Evolutionary conservation across 441 rosid species (phyloP).

Genomic region (Hura crepitans): DNA sequence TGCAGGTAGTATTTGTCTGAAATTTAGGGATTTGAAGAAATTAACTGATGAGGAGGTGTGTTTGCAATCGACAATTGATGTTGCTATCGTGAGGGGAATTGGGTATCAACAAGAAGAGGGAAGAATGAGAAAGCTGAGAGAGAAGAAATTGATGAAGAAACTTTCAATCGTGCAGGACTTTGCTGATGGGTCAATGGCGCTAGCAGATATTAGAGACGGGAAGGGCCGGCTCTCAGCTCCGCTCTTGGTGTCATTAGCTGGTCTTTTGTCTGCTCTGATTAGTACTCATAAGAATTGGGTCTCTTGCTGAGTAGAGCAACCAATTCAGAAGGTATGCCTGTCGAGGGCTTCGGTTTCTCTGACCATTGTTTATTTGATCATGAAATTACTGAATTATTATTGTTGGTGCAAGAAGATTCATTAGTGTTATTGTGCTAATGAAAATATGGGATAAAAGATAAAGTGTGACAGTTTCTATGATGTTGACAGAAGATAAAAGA

Average conservation of each 20-base stretch:
- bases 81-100: slow-evolving; percentile 47
- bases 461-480: neutral
- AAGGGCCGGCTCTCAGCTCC: slow-evolving; percentile 61
- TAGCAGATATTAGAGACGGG: slow-evolving; percentile 70
- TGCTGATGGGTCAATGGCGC: slow-evolving; percentile 78
- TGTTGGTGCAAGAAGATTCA: slow-evolving; percentile 2
- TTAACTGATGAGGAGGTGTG: slow-evolving; percentile 48
- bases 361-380: neutral
- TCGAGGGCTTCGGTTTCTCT: neutral
- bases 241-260: slow-evolving; percentile 53
- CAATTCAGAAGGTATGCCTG: slow-evolving; percentile 22
- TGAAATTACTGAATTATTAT: neutral
- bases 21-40: slow-evolving; percentile 67
- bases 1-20: slow-evolving; percentile 58
- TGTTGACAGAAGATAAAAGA: slow-evolving; percentile 5
- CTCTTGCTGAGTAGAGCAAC: slow-evolving; percentile 46
- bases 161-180: slow-evolving; percentile 74
- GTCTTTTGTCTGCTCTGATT: slow-evolving; percentile 75
- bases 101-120: slow-evolving; percentile 41
- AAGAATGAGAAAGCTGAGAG: slow-evolving; percentile 49
- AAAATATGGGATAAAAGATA: slow-evolving; percentile 5
- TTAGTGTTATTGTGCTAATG: neutral
- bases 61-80: slow-evolving; percentile 48
- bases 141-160: slow-evolving; percentile 66
- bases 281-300: slow-evolving; percentile 91